These are phyloP conservation scores for Arachis hypogaea DNA, from an alignment of 306 rosid genomes.

Conservation along the genomic window DNA sequence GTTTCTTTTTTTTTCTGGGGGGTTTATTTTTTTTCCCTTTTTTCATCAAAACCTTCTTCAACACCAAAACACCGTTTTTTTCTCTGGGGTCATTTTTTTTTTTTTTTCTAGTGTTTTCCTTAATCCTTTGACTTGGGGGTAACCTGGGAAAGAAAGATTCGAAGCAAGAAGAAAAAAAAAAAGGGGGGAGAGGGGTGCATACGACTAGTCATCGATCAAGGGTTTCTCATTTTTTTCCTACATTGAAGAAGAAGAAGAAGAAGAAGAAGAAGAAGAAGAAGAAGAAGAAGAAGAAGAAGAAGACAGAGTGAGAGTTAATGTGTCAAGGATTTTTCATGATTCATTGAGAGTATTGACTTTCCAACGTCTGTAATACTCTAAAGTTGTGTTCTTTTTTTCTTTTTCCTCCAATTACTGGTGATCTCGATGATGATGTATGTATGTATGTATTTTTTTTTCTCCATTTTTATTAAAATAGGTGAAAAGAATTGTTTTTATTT, in stretches of 20 bases:
- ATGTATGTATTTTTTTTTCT: constrained; percentile 29
- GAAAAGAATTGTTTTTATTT: constrained; percentile 8
- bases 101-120: no score
- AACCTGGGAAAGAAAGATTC: constrained; percentile 41
- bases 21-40: neutral
- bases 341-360: constrained; percentile 29
- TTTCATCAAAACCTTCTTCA: constrained; percentile 41
- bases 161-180: constrained; percentile 19
- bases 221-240: no score
- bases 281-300: constrained; percentile 28
- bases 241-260: constrained; percentile 25
- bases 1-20: constrained; percentile 5
- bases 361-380: constrained; percentile 30
- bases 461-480: constrained; percentile 33
- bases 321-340: constrained; percentile 38
- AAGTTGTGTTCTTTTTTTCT: constrained; percentile 29
- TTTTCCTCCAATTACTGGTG: neutral
- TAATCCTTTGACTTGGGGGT: neutral
- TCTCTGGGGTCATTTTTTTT: neutral
- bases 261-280: constrained; percentile 22
- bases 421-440: constrained; percentile 37
- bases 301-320: constrained; percentile 24
- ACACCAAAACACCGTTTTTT: constrained; percentile 25
- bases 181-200: constrained; percentile 40
- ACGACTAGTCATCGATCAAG: constrained; percentile 42